Conservation (phyloP, 1,284 basidiomycete genomes). For the Melampsora americana region DNA sequence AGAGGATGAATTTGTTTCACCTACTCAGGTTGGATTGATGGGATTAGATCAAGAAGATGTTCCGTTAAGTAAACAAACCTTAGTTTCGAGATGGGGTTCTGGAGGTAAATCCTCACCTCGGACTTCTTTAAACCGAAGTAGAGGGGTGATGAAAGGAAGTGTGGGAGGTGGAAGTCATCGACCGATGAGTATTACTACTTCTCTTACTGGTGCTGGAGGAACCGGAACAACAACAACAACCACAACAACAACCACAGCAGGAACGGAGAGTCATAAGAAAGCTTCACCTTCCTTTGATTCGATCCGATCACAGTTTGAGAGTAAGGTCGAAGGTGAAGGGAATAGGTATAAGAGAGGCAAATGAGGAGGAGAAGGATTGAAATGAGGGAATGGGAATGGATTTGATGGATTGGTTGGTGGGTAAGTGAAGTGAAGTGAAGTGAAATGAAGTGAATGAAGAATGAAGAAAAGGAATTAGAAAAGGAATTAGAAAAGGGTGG, state of each 20-base stretch:
- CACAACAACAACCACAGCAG: no score
- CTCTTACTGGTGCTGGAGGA: not conserved
- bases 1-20: constrained; percentile 10
- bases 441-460: no score
- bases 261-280: constrained; percentile 5
- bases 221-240: no score
- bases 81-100: not conserved
- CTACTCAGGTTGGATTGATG: not conserved
- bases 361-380: no score
- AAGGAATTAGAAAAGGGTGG: no score
- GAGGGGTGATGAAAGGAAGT: not conserved
- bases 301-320: constrained; percentile 35
- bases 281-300: constrained; percentile 23
- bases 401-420: no score
- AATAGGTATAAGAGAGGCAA: no score
- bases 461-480: no score
- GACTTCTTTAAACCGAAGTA: not conserved
- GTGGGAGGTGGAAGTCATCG: not conserved
- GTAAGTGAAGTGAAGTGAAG: no score
- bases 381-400: no score
- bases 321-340: not conserved
- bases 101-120: not conserved
- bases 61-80: not conserved
- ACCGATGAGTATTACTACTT: not conserved
- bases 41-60: not conserved